phyloP scores from a whole-genome alignment of 1,139 yeast genomes.

The Blastobotrys ciferrii region DNA sequence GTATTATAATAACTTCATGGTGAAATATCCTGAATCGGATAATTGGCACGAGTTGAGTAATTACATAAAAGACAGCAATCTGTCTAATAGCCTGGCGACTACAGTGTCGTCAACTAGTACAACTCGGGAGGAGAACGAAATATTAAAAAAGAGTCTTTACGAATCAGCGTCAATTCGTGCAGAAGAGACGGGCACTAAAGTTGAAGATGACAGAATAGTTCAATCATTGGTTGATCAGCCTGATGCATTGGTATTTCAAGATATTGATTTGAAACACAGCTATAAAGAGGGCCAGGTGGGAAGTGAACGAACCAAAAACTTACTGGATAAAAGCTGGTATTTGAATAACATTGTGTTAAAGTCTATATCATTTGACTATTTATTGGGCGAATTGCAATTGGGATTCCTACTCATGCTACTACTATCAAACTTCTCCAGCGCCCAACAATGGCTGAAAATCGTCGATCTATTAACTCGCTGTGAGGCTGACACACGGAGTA shows the following conservation, averaged over 20 bases:
- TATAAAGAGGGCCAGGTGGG: conserved; percentile 38
- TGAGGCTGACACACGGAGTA: conserved; percentile 23
- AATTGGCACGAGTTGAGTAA: conserved; percentile 32
- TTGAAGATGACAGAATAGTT: conserved; percentile 33
- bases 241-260: conserved; percentile 37
- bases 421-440: conserved; percentile 47
- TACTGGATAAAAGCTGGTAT: conserved; percentile 47
- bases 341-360: conserved; percentile 32
- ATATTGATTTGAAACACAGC: conserved; percentile 39
- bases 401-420: conserved; percentile 39
- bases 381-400: conserved; percentile 45
- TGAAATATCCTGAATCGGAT: conserved; percentile 28
- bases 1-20: conserved; percentile 36
- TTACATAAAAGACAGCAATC: conserved; percentile 23
- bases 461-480: conserved; percentile 38
- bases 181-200: conserved; percentile 12
- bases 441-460: conserved; percentile 46
- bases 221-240: conserved; percentile 36
- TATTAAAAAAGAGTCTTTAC: conserved; percentile 35
- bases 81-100: conserved; percentile 29
- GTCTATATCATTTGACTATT: conserved; percentile 24
- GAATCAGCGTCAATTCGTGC: conserved; percentile 28
- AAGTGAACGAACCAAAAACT: conserved; percentile 40
- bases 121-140: conserved; percentile 41
- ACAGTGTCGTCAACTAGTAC: conserved; percentile 40